Evolutionary conservation across 2,329 filamentous ascomycete genomes (phyloP), one percentile per base, ranked within the genome.

Genomic region (Polychaeton citri): DNA sequence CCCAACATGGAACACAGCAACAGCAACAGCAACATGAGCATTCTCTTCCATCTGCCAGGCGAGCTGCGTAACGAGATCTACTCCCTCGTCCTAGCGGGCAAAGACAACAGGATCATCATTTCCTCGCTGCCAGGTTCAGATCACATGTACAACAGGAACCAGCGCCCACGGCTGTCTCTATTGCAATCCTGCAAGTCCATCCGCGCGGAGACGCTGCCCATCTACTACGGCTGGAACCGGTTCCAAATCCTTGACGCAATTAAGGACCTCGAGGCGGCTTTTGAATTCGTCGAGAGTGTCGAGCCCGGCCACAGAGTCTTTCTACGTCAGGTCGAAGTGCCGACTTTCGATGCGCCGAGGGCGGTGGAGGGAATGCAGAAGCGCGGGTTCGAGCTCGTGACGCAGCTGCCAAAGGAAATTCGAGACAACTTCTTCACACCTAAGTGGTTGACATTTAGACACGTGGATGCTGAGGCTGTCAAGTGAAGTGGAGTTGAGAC

Each of bases 171-270:
- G 12, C 24, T 28, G 24, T 28, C 24, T 10, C 24, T 28, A 15
- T 15, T 28, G 24, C 24, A 28, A 15, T 28, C 24, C 24, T 28
- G 43, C 31, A 38, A 40, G 15, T 21, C 26, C 17, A 39, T 49
- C 30, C 46, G 48, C 17, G 37, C 31, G 12, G 38, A 44, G n/a
- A 43, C 46, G 2, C 21, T 49, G 17, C 42, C 45, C 9, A 49
- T 49, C 19, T 49, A 46, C 35, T 50, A 44, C 43, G 36, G 39
- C 24, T 32, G 36, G 15, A 49, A 49, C 28, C 19, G 6, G 1
- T 50, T 50, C 34, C 41, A 37, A 26, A 18, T 38, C 19, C 18
- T 26, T 3, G 30, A 38, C 13, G 16, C 17, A 8, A 18, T 33
- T 10, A 9, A 18, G 15, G 36, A 38, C 19, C 7, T 15, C n/a